Conservation (phyloP, 257 asterid species). For the Oldenlandia corymbosa region DNA sequence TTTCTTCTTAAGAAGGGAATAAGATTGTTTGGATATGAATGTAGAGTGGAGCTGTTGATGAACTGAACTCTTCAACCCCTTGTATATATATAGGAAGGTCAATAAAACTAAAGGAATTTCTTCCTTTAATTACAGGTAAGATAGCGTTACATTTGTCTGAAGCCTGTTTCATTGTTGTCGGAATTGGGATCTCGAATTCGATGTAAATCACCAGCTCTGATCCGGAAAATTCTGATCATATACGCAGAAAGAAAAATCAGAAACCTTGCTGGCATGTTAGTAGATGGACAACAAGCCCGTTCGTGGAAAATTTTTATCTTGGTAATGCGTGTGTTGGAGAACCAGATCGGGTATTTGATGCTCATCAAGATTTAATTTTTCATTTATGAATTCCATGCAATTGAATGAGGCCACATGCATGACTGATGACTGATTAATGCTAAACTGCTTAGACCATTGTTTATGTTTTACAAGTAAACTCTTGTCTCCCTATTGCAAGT, state of each 20-base stretch:
- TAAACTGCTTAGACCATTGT: no score
- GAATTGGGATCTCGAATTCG: constrained; percentile 1
- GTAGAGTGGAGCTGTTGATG: neutral
- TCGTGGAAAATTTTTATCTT: neutral
- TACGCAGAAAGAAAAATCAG: neutral
- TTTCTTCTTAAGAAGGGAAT: constrained; percentile 4
- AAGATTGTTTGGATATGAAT: neutral
- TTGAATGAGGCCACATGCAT: neutral
- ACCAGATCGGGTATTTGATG: neutral
- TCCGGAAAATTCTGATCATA: neutral
- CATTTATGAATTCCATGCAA: neutral
- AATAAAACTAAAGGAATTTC: constrained; percentile 9
- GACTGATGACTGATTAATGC: neutral
- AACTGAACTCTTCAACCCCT: neutral
- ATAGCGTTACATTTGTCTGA: neutral
- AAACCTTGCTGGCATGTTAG: neutral
- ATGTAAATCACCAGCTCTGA: constrained; percentile 2
- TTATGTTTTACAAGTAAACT: neutral
- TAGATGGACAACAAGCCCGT: neutral
- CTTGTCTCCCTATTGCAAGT: neutral
- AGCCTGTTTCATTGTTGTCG: constrained; percentile 6
- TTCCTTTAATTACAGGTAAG: neutral
- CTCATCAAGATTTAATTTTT: neutral
- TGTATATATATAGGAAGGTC: constrained; percentile 10
- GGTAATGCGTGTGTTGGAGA: neutral